A percentile compares a stretch with the other conserved stretches of the same genome.
phyloP scores from a whole-genome alignment of 2,329 filamentous ascomycete species.

The Intubia oerlemansii region DNA sequence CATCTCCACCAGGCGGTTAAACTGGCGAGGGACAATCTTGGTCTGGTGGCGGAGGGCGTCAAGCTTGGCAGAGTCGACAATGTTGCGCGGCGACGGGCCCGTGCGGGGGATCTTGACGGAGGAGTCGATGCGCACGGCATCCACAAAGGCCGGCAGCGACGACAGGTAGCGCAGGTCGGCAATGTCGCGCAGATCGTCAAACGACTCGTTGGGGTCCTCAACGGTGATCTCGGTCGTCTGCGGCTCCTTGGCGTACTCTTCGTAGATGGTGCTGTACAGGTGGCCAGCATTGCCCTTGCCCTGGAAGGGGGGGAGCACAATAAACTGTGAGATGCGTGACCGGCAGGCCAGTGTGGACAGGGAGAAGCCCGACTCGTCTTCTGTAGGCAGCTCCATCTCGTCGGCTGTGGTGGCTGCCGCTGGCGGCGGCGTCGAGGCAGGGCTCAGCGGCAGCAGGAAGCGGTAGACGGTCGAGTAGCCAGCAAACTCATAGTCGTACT shows the following conservation, averaged over 20 bases:
- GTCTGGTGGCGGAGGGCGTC: constrained; percentile 34
- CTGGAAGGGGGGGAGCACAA: constrained; percentile 79
- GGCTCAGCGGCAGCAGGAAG: constrained; percentile 54
- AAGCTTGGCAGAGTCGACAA: constrained; percentile 35
- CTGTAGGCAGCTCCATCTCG: constrained; percentile 18
- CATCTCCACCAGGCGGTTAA: constrained; percentile 55
- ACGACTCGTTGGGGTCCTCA: constrained; percentile 79
- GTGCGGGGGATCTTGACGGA: constrained; percentile 24
- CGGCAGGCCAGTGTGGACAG: constrained; percentile 49
- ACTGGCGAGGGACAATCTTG: constrained; percentile 63
- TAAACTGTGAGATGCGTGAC: constrained; percentile 76
- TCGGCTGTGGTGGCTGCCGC: constrained; percentile 3
- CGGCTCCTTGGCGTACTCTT: constrained; percentile 40
- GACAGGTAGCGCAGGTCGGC: constrained; percentile 49
- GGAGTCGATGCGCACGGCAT: constrained; percentile 31
- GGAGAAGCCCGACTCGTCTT: constrained; percentile 9
- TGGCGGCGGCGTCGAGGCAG: constrained; percentile 19
- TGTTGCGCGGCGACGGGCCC: constrained; percentile 23
- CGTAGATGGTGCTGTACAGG: constrained; percentile 65
- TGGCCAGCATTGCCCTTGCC: constrained; percentile 55
- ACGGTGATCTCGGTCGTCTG: constrained; percentile 71
- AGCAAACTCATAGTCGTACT: constrained; percentile 54
- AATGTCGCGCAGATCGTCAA: constrained; percentile 59
- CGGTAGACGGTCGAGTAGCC: constrained; percentile 85
- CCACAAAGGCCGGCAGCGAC: constrained; percentile 29